Base-by-base conservation (phyloP, 2,329 filamentous ascomycete species). In the Stromatinia cepivora region DNA sequence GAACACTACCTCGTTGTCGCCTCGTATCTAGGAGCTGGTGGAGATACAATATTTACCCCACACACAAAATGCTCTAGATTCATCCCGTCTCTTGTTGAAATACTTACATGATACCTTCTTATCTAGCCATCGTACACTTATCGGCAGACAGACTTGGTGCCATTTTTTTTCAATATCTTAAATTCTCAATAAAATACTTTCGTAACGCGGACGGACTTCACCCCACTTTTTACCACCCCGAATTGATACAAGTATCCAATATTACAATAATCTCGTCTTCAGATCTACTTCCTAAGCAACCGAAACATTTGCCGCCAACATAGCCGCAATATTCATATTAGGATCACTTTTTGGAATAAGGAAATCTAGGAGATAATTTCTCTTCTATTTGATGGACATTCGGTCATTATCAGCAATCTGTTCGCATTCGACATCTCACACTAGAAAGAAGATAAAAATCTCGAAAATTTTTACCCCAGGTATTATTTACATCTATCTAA, bases 101-200 rank as follows among this genome's bases (percentile, higher is more conserved):
- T n/a, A 28, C 28, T 31, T 61, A 61, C 42, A 48, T 61, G 58
- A 62, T 62, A 62, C 58, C 58, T 62, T 62, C 59, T 63, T 50
- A 63, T 63, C 59, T 48, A 20, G 45, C 59, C 31, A 63, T 52
- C 50, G 45, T 63, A 36, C 59, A 31, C 28, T 36, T 48, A 17
- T 48, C 58, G 42, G 28, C 42, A 48, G 58, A 61, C 25, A 46
- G 39, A 25, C 57, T 34, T 48, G 28, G 25, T 59, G 20, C n/a
- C 15, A n/a, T 59, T 34, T 39, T 36, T 22, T 34, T 25, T 8
- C 59, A 36, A 36, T 48, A 50, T 50, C 28, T n/a, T 20, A 6
- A 34, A 46, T 34, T 31, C 42, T 34, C 58, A n/a, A 48, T 22
- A n/a, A n/a, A n/a, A n/a, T 39, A 36, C n/a, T 17, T 5, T 8